Base-by-base conservation (phyloP, 345 rosid genomes). In the Mallotus nudiflorus region DNA sequence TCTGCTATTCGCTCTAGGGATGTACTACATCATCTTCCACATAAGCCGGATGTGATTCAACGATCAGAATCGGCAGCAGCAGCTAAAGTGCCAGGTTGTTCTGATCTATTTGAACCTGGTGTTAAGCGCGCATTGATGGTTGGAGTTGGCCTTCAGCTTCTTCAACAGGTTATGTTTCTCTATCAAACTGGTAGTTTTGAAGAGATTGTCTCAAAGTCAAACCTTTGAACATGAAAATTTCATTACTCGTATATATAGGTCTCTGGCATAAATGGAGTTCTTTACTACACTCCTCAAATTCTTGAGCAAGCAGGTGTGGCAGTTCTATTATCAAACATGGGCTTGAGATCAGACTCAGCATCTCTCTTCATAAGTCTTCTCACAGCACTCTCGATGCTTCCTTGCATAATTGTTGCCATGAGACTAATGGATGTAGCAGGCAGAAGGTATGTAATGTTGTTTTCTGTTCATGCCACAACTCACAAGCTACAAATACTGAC, bases 211-310 rank as follows among this genome's bases (percentile, higher is more conserved):
- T n/a, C n/a, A n/a, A n/a, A n/a, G n/a, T n/a, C n/a, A n/a, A n/a
- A 0, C 10, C 16, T 24, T 16, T 37, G 19, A 6, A 22, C 13
- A 24, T 15, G 51, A 16, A 39, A 69, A 0, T 9, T 64, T 24
- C 35, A 51, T 65, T 40, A 25, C 20, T 35, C n/a, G n/a, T n/a
- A n/a, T 40, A 5, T 62, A 63, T 67, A 83, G 86, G 56, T 73
- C 20, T 78, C 84, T 0, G 86, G 86, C 35, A 83, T 83, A 53
- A 80, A 73, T 56, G 86, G 86, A 31, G 80, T 80, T 57, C 76
- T 75, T 7, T 80, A 66, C 72, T 83, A 83, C 72, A 59, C 84
- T 16, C 86, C 84, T 28, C 86, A 80, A 61, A 83, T 83, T 62
- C 84, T 83, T 12, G 68, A 73, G 74, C 76, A 83, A 62, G 82